Conservation (phyloP, 2,329 filamentous ascomycete species). For the Xylaria sp. region DNA sequence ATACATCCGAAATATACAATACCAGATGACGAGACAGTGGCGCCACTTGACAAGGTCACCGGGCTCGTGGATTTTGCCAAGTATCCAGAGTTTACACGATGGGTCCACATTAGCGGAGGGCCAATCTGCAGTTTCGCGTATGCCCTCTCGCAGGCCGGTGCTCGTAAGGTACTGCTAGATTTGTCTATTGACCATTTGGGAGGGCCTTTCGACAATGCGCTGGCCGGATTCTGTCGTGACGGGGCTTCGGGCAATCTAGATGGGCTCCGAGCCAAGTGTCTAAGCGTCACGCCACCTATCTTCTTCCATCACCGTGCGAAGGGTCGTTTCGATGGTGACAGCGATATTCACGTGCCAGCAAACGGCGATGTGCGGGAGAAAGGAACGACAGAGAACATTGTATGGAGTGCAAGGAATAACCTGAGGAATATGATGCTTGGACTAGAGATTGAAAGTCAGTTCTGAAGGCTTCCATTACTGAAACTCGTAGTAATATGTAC, state of each 20-base stretch:
- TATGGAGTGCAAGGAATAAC: constrained; percentile 51
- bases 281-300: constrained; percentile 49
- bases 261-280: constrained; percentile 49
- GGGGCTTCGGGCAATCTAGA: constrained; percentile 38
- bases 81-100: constrained; percentile 42
- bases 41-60: constrained; percentile 42
- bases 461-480: not conserved
- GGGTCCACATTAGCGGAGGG: constrained; percentile 43
- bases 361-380: constrained; percentile 45
- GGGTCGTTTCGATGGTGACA: constrained; percentile 45
- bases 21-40: constrained; percentile 45
- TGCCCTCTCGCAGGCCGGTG: constrained; percentile 45
- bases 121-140: constrained; percentile 50
- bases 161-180: constrained; percentile 47
- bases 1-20: constrained; percentile 44
- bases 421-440: constrained; percentile 48
- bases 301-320: constrained; percentile 51
- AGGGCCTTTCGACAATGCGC: constrained; percentile 50
- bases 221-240: constrained; percentile 49
- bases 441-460: constrained; percentile 46
- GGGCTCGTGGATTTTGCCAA: constrained; percentile 41
- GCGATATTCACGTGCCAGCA: constrained; percentile 43
- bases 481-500: not conserved
- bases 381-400: constrained; percentile 50
- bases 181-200: constrained; percentile 48